A percentile compares a stretch with the other conserved stretches of the same genome.
phyloP scores from a whole-genome alignment of 2,329 filamentous ascomycete species.

The Phialemonium atrogriseum region DNA sequence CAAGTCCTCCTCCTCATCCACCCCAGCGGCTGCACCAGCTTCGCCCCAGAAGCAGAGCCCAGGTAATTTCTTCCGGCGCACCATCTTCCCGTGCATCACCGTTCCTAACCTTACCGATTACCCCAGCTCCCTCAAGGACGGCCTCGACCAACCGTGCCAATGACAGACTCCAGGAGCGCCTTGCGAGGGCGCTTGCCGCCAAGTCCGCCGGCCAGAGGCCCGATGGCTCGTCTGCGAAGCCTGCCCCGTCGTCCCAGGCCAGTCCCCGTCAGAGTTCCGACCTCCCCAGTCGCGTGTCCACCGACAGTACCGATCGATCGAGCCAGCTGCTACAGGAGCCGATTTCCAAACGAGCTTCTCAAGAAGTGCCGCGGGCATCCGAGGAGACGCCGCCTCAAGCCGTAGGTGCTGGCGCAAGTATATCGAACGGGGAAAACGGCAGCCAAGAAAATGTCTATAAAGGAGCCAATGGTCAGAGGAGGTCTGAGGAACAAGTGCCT shows the following conservation, averaged over 20 bases:
- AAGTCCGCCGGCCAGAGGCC: constrained; percentile 43
- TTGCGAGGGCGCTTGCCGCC: constrained; percentile 79
- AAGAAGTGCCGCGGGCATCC: constrained; percentile 12
- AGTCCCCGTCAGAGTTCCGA: constrained; percentile 36
- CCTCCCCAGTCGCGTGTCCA: constrained; percentile 19
- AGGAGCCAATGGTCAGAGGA: constrained; percentile 3
- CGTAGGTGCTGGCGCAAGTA: too few relatives aligned
- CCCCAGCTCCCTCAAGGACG: constrained; percentile 48
- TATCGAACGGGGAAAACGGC: constrained; percentile 1
- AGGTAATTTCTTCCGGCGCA: constrained; percentile 17
- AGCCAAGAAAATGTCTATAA: background rate
- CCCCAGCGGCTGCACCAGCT: constrained; percentile 21
- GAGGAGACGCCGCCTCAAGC: constrained; percentile 2
- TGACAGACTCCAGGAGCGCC: constrained; percentile 78
- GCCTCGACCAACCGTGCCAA: constrained; percentile 58
- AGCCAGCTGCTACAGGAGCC: constrained; percentile 4
- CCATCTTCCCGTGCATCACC: constrained; percentile 5
- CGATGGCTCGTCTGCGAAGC: constrained; percentile 33
- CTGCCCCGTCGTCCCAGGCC: constrained; percentile 23
- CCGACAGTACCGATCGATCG: constrained; percentile 17
- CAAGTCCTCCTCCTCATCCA: constrained; percentile 17
- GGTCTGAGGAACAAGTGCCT: constrained; percentile 4
- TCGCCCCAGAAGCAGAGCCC: constrained; percentile 25
- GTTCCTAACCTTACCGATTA: constrained; percentile 11
- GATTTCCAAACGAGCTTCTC: constrained; percentile 15